Evolutionary conservation across 495 filamentous ascomycete species (phyloP), one percentile per base, ranked within the genome.

Genomic region (Daldinia childiae): DNA sequence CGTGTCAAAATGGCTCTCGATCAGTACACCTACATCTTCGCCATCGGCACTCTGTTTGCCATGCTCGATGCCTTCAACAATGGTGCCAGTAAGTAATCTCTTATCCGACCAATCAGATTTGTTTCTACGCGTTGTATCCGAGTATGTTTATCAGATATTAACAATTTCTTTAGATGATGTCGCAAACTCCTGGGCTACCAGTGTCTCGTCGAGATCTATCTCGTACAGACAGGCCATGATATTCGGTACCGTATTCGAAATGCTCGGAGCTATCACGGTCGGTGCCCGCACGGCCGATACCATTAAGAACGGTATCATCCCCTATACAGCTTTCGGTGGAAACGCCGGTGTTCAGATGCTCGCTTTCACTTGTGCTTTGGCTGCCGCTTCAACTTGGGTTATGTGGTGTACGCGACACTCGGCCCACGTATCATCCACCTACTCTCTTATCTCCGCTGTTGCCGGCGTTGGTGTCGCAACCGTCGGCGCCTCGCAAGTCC

Each of bases 181-280:
- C 29, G 90, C 90, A 62, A 93, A 93, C 79, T 81, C 89, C 30
- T 91, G 86, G 82, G 89, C 89, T 4, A 91, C 89, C 73, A 88
- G 85, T 72, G 89, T 91, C 58, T 91, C 89, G 24, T 91, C 89
- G 2, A 81, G 89, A 27, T 91, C 89, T 58, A 80, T 91, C 75
- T 84, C 87, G 6, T 85, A 88, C 74, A 71, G 82, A 48, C 88
- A 90, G 79, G 89, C 89, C 15, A 78, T 91, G 89, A 63, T 89
- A 21, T 79, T 90, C 48, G 88, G 85, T 7, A 86, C 87, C 41
- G 78, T 91, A 58, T 89, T 90, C 80, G 91, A 93, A 65, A 72
- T 79, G 61, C 45, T 78, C 36, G 88, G 88, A 48, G 87, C 88
- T 63, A 84, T 89, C 71, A 82, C 84, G 6, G 87, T 90, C 69